phyloP scores from a whole-genome alignment of 305 asterid genomes.

The Fraxinus platypoda region DNA sequence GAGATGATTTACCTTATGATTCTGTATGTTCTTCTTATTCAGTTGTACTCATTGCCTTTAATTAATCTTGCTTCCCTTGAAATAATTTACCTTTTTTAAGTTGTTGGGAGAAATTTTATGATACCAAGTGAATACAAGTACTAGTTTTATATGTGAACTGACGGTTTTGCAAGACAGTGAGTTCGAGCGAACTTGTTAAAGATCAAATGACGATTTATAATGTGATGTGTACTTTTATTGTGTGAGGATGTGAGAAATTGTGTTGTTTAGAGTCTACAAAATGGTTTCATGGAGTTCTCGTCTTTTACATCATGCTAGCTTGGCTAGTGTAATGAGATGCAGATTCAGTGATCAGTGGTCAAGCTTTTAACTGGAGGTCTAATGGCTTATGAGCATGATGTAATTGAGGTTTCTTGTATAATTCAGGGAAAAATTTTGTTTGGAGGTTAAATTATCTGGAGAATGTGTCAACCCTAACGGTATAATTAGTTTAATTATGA shows the following conservation, averaged over 20 bases:
- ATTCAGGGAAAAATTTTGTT: neutral
- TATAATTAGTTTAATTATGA: neutral
- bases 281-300: neutral
- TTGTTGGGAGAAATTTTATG: neutral
- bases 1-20: constrained; percentile 45
- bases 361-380: neutral
- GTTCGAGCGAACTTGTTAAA: neutral
- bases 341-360: neutral
- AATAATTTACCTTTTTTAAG: neutral
- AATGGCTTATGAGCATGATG: neutral
- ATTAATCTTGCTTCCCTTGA: neutral
- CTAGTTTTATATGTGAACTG: neutral
- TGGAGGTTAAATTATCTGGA: neutral
- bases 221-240: neutral
- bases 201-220: neutral
- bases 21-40: constrained; percentile 43
- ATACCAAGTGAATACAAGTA: neutral
- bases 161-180: neutral
- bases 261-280: neutral
- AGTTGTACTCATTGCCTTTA: neutral
- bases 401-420: neutral
- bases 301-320: neutral
- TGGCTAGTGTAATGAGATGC: neutral
- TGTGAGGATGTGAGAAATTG: neutral
- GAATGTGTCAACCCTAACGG: neutral